Evolutionary conservation across 2,329 filamentous ascomycete species (phyloP), one percentile per base, ranked within the genome.

Genomic region (Apiospora phragmitis): DNA sequence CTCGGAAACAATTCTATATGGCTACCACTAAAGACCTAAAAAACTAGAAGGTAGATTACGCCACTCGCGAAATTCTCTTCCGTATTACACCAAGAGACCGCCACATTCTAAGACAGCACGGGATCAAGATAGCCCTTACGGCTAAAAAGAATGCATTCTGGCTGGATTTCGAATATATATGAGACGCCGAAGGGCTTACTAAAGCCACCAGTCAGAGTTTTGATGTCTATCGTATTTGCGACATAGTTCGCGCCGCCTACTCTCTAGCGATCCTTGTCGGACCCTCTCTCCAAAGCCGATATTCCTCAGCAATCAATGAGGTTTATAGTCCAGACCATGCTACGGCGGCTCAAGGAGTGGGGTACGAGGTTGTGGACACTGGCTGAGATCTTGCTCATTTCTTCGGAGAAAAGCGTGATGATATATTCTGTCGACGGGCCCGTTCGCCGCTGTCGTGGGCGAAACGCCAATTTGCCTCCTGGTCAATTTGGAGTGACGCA

Each of bases 221-320:
- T n/a, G 70, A 72, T 68, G 81, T 85, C 1, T 85, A 84, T 69
- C 78, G 81, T 7, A 85, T 85, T 65, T 82, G 82, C 70, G 84
- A 86, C 70, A 80, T 85, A 6, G 81, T 84, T 9, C 80, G 84
- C 14, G 81, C 80, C 8, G 81, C 84, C 1, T 77, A 81, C 18
- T 81, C 80, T 1, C 74, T 86, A 29, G 80, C 81, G 16, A 83
- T 86, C 29, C 81, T 81, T 1, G 81, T 85, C 4, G 81, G 81
- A 2, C 76, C 73, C 24, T 77, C 76, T 45, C 72, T n/a, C n/a
- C 66, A 69, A n/a, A 75, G 67, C 32, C 77, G 72, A 68, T 78
- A 51, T 2, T 24, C 24, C 11, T 12, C 24, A 24, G 24, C 9
- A 24, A 14, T 1, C 1, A 16, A 14, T 21, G 21, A 67, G 26